These are phyloP conservation scores for Mimosa bimucronata DNA, from an alignment of 306 rosid species.

Conservation along the genomic window DNA sequence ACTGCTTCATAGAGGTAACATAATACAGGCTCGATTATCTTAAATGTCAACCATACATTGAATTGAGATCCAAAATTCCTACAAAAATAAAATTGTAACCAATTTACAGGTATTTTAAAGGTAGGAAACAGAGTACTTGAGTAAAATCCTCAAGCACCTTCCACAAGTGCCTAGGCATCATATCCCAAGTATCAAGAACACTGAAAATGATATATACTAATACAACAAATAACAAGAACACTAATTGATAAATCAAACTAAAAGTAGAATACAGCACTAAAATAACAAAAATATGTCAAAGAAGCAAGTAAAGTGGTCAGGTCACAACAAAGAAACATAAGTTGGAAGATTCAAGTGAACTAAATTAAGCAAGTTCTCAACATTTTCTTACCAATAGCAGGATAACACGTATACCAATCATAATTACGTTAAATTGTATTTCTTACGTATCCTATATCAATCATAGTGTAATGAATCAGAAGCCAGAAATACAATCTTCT, in stretches of 20 bases:
- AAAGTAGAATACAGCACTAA: not conserved
- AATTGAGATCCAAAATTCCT: no score
- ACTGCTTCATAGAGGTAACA: no score
- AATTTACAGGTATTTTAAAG: no score
- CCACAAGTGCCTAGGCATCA: not conserved
- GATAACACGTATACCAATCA: not conserved
- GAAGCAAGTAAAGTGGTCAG: not conserved
- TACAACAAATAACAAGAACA: not conserved
- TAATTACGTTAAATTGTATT: not conserved
- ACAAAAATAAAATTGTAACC: no score
- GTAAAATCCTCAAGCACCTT: no score
- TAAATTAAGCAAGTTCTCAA: not conserved
- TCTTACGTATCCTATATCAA: not conserved
- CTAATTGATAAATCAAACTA: not conserved
- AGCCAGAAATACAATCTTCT: slow-evolving; percentile 12
- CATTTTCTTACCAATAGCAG: not conserved
- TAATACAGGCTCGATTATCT: no score
- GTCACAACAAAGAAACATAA: not conserved
- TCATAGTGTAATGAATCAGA: not conserved
- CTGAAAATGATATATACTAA: not conserved
- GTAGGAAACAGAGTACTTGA: no score
- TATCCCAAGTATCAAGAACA: not conserved
- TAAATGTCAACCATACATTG: not conserved
- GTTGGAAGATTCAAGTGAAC: slow-evolving; percentile 10
- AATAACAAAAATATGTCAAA: not conserved